Base-by-base conservation (phyloP, 169 alveolate species). In the Plasmodium reichenowi region DNA sequence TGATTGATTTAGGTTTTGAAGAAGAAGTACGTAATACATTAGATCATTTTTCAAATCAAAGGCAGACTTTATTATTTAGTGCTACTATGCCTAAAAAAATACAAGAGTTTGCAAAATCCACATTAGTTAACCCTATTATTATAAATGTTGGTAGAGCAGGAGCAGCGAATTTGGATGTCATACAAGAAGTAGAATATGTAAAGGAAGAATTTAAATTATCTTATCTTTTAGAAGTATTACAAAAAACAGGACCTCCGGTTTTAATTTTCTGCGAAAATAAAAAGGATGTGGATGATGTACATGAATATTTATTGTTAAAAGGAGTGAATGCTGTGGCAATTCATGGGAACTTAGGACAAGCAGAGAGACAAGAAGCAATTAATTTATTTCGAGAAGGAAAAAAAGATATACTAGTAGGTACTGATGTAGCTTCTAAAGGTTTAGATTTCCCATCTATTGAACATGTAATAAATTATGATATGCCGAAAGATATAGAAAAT, bases 21-120 rank as follows among this genome's bases (percentile, higher is more conserved):
- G 98, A 97, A 71, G 99, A 97, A 85, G 96, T 98, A 22, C 92
- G 99, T 32, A 96, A 95, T 70, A 96, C 98, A 9, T 88, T 98
- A 76, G 97, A 96, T 76, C 95, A 96, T 89, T 95, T 98, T 88
- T 88, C 97, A 29, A 97, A 95, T 91, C 98, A 94, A 76, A 92
- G 98, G 72, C 98, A 98, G 93, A 97, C 99, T 22, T 94, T 98
- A 76, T 94, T 99, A 59, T 98, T 98, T 91, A 96, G 99, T 45
- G 99, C 99, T 3, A 99, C 99, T 22, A 97, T 98, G 97, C 99
- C 99, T 17, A 95, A 95, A 88, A 97, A 97, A 93, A 97, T 98
- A 32, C 98, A 98, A 94, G 99, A 97, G 72, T 97, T 98, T 80
- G 98, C 99, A n/a, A 96, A 94, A 88, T 92, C 98, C 10, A 96